phyloP scores from a whole-genome alignment of 768 basidiomycete genomes.

The Lactarius akahatsu region DNA sequence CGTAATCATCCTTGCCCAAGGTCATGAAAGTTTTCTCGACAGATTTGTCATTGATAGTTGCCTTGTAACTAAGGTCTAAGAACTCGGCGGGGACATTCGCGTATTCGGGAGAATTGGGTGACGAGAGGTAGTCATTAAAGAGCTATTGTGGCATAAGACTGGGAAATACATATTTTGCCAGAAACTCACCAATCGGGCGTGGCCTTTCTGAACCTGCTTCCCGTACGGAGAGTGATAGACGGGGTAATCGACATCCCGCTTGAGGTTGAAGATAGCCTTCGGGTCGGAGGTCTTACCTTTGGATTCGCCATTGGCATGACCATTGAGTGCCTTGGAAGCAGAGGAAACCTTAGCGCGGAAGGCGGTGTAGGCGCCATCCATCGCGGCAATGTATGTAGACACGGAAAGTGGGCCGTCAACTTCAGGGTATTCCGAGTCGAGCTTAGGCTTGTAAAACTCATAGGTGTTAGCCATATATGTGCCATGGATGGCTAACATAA shows the following conservation, averaged over 20 bases:
- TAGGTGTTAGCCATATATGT: conserved; percentile 97
- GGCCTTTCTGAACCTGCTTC: conserved; percentile 97
- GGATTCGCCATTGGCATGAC: conserved; percentile 37
- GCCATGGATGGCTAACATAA: conserved; percentile 78
- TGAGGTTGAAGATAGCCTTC: conserved; percentile 52
- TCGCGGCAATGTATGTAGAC: conserved; percentile 89
- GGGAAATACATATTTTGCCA: conserved; percentile 10
- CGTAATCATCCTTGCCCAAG: conserved; percentile 72
- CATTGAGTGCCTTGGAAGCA: conserved; percentile 39
- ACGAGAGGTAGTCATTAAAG: conserved; percentile 88
- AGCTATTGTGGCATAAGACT: conserved; percentile 33
- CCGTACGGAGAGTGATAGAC: conserved; percentile 98
- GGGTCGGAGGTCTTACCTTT: conserved; percentile 42
- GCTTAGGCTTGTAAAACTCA: conserved; percentile 98
- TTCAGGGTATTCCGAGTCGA: conserved; percentile 92
- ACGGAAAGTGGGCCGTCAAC: conserved; percentile 97
- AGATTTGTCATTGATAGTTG: conserved; percentile 88
- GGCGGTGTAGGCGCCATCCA: conserved; percentile 84
- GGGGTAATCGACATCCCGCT: conserved; percentile 81
- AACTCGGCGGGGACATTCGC: conserved; percentile 69
- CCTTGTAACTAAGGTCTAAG: conserved; percentile 62
- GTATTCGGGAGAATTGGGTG: conserved; percentile 68
- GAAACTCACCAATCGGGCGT: conserved; percentile 69
- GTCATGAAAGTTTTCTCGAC: conserved; percentile 92
- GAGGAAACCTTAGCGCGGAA: conserved; percentile 82